Conservation (phyloP, 805 yeast species). For the Middelhovenomyces tepae region DNA sequence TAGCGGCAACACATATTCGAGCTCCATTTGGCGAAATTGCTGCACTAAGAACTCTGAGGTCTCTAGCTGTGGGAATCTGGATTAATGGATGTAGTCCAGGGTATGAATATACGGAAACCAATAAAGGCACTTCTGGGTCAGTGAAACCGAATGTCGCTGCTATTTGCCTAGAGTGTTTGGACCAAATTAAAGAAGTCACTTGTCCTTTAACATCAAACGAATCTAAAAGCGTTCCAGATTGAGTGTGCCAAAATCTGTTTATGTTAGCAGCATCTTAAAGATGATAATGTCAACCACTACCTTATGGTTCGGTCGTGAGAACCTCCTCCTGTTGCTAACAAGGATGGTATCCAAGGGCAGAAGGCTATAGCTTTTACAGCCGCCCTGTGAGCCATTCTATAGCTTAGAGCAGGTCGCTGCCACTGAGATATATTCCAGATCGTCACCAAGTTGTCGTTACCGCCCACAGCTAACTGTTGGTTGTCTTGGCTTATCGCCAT, state of each 20-base stretch:
- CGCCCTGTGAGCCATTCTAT: conserved; percentile 58
- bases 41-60: conserved; percentile 57
- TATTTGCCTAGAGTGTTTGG: conserved; percentile 50
- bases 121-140: conserved; percentile 38
- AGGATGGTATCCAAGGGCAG: conserved; percentile 80
- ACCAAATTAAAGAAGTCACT: conserved; percentile 75
- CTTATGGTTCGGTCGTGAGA: conserved; percentile 65
- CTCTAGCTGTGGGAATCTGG: conserved; percentile 42
- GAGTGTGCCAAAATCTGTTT: conserved; percentile 88
- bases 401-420: conserved; percentile 36
- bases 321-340: conserved; percentile 90
- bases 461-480: conserved; percentile 65
- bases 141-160: conserved; percentile 81
- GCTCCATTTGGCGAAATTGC: conserved; percentile 55
- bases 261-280: too few relatives aligned
- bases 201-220: conserved; percentile 57
- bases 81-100: conserved; percentile 48
- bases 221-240: conserved; percentile 60
- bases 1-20: conserved; percentile 63
- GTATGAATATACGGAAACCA: conserved; percentile 56
- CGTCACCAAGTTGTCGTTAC: conserved; percentile 73
- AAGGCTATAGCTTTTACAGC: conserved; percentile 87
- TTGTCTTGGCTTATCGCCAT: conserved; percentile 49
- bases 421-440: conserved; percentile 57
- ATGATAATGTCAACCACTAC: too few relatives aligned